Base-by-base conservation (phyloP, 805 yeast species). In the Zygosaccharomyces gambellarensis region DNA sequence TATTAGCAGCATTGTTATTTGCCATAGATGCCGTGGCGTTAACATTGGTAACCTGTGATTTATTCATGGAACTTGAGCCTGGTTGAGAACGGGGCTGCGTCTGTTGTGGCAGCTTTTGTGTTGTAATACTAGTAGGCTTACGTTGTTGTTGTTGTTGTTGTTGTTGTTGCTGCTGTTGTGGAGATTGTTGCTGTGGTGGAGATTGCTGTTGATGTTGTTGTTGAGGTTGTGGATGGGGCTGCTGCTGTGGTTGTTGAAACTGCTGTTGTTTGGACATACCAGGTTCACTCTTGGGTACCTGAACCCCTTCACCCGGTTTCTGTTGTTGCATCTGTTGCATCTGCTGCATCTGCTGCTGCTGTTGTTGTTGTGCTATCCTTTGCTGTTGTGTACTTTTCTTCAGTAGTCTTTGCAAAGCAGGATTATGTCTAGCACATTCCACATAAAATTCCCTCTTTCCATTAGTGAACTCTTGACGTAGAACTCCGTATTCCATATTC, bases 21-120 rank as follows among this genome's bases (percentile, higher is more conserved):
- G 70, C 63, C 49, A 59, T 63, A 12, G 74, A 72, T 2, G 81
- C 80, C 21, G 78, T 76, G 19, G 81, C 81, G 57, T 75, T 76
- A 5, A 73, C 81, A 34, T 70, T 63, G 1, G 79, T 76, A 0
- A 74, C 72, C 27, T 79, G 74, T 9, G 75, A 49, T 39, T 54
- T 44, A 38, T 54, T 47, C 31, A 52, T 30, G 50, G 59, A 47
- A 41, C 57, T 17, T 54, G 69, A 9, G 54, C 56, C 46, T 47
- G 63, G 17, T 45, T 53, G 57, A n/a, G 48, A 25, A 34, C 53
- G 48, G 8, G 50, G 32, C 31, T 43, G 60, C 12, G 36, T 42
- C 39, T 44, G 61, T 22, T 52, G 66, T n/a, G 51, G 52, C 34
- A 40, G 48, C 29, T 44, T 42, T 49, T 47, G 54, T 17, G 49